Evolutionary conservation across 1,284 basidiomycete species (phyloP).

Genomic region (Ceratobasidium sp.): DNA sequence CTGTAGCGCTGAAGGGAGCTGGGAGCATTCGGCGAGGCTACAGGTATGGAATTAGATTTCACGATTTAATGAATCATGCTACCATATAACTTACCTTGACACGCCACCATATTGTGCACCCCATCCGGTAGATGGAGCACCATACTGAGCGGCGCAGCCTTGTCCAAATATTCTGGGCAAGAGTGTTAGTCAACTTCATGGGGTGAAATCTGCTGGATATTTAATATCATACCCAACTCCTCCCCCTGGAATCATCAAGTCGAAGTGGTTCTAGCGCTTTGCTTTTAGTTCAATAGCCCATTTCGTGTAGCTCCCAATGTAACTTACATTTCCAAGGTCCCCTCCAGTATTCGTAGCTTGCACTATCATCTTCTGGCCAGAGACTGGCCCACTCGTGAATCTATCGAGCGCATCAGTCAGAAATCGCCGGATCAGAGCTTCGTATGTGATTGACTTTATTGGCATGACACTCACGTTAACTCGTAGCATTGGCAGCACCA

Average conservation of each 20-base stretch:
- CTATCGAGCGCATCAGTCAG: conserved; percentile 15
- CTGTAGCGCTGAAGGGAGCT: conserved; percentile 41
- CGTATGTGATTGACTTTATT: too few relatives aligned
- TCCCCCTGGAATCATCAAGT: conserved; percentile 44
- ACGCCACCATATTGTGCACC: conserved; percentile 43
- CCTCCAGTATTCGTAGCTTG: conserved; percentile 45
- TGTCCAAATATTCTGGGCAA: conserved; percentile 25
- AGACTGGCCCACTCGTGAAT: conserved; percentile 43
- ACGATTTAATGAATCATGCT: not conserved
- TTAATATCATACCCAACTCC: conserved; percentile 41
- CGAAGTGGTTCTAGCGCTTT: conserved; percentile 44
- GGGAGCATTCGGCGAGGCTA: conserved; percentile 35
- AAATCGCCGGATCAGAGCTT: too few relatives aligned
- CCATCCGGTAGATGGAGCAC: conserved; percentile 40
- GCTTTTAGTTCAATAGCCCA: too few relatives aligned
- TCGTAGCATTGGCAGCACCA: conserved; percentile 46
- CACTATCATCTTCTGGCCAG: conserved; percentile 43
- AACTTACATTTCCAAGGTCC: conserved; percentile 41
- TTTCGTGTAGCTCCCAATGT: too few relatives aligned
- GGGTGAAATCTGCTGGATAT: not conserved
- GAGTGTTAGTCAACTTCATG: not conserved
- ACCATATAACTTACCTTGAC: conserved; percentile 33
- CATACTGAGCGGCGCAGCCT: conserved; percentile 44
- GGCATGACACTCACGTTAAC: conserved; percentile 39
- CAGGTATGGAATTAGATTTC: not conserved